Base-by-base conservation (phyloP, 306 rosid species). In the Chamaecrista fasciculata region DNA sequence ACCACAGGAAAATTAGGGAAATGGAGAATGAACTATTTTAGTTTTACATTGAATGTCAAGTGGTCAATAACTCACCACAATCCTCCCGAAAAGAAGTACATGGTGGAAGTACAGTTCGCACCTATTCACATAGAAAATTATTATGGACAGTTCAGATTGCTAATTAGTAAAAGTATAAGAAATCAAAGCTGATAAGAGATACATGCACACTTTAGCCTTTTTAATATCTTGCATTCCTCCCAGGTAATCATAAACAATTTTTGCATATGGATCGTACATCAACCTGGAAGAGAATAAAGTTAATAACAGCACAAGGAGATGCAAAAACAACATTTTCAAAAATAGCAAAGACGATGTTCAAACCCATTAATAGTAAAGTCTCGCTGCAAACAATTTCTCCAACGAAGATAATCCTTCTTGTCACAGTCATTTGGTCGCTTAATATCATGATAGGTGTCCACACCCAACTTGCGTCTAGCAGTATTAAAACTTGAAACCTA, bases 291-390 rank as follows among this genome's bases (percentile, higher is more conserved):
- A 72, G 76, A 12, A 29, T 29, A 55, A 66, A 69, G 26, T 52
- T 48, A 21, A 43, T 44, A 63, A 33, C 48, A 37, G n/a, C 50
- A 69, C 58, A 43, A 79, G 65, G 40, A 70, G 63, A 11, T 19
- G 44, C n/a, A 70, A 20, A 49, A 52, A 67, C 21, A 44, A 37
- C 8, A 28, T 11, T 20, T 66, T 46, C 52, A 26, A 55, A 80
- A 70, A 74, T 51, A 44, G 85, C 64, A 69, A 70, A 78, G 77
- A 51, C 20, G 49, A 69, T 72, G 60, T 73, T 48, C 87, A 72
- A 19, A 93, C 97, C 98, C 96, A 5, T 90, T 93, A 77, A 93
- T 88, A 14, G 98, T 93, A 55, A 93, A 93, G 84, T 93, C 98
- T 46, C 96, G 84, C 24, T 70, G 86, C 80, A 83, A 66, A 72